phyloP scores from a whole-genome alignment of 495 filamentous ascomycete species.

The Lentithecium fluviatile region DNA sequence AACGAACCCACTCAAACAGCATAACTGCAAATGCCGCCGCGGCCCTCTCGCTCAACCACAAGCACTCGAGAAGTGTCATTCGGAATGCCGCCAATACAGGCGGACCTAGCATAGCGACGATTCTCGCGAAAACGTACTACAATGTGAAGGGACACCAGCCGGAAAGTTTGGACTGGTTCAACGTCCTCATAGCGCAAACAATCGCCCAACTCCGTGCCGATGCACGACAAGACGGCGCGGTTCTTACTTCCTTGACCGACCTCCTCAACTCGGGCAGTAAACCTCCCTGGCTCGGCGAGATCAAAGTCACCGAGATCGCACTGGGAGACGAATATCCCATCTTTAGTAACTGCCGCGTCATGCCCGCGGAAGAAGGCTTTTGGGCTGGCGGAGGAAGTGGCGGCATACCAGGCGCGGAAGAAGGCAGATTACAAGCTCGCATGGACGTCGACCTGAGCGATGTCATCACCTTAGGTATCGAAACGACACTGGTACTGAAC shows the following conservation, averaged over 20 bases:
- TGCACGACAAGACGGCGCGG: slow-evolving; percentile 84
- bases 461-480: slow-evolving; percentile 87
- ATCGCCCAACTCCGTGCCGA: slow-evolving; percentile 93
- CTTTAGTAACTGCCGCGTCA: slow-evolving; percentile 96
- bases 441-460: slow-evolving; percentile 97
- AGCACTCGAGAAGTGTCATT: slow-evolving; percentile 46
- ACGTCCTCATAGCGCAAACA: slow-evolving; percentile 93
- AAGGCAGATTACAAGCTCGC: slow-evolving; percentile 76
- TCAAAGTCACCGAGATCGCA: slow-evolving; percentile 86
- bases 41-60: slow-evolving; percentile 31
- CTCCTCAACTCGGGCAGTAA: slow-evolving; percentile 81
- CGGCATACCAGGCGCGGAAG: slow-evolving; percentile 45
- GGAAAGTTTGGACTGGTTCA: slow-evolving; percentile 99
- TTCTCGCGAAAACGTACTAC: slow-evolving; percentile 96
- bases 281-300: slow-evolving; percentile 89
- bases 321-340: slow-evolving; percentile 97
- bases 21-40: neutral
- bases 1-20: slow-evolving; percentile 48
- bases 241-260: slow-evolving; percentile 87
- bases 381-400: slow-evolving; percentile 2
- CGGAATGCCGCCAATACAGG: slow-evolving; percentile 45
- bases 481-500: slow-evolving; percentile 91
- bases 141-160: slow-evolving; percentile 94
- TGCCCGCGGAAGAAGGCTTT: slow-evolving; percentile 68
- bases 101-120: slow-evolving; percentile 70